These are phyloP conservation scores for Psidium guajava DNA, from an alignment of 345 rosid species.

Conservation along the genomic window DNA sequence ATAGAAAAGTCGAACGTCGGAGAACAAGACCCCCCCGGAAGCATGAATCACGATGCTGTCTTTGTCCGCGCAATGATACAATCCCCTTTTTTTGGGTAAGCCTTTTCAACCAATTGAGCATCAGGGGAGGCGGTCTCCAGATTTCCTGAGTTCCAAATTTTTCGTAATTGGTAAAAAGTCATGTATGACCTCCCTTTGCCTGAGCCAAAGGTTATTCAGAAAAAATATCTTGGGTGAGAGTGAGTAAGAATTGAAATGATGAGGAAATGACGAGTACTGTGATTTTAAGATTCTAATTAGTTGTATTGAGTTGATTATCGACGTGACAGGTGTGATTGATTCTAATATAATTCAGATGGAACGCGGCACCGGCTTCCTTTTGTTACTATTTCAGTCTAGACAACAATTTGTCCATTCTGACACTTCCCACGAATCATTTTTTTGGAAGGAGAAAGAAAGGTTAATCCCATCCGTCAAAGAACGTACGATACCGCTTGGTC, in stretches of 20 bases:
- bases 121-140: not conserved
- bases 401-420: too few relatives aligned
- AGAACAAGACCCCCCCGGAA: not conserved
- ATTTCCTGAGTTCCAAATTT: not conserved
- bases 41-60: not conserved
- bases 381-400: not conserved
- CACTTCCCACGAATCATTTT: not conserved
- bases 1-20: not conserved
- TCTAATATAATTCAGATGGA: not conserved
- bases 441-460: not conserved
- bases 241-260: too few relatives aligned
- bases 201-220: not conserved
- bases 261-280: not conserved
- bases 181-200: not conserved
- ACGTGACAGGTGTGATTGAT: not conserved
- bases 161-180: not conserved
- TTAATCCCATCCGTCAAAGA: not conserved
- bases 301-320: too few relatives aligned
- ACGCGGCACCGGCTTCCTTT: fast-evolving
- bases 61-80: not conserved
- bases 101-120: not conserved
- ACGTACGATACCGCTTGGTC: too few relatives aligned
- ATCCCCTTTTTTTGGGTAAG: not conserved
- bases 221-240: not conserved
- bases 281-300: not conserved